Base-by-base conservation (phyloP, 768 basidiomycete genomes). In the Cyclocybe aegerita region DNA sequence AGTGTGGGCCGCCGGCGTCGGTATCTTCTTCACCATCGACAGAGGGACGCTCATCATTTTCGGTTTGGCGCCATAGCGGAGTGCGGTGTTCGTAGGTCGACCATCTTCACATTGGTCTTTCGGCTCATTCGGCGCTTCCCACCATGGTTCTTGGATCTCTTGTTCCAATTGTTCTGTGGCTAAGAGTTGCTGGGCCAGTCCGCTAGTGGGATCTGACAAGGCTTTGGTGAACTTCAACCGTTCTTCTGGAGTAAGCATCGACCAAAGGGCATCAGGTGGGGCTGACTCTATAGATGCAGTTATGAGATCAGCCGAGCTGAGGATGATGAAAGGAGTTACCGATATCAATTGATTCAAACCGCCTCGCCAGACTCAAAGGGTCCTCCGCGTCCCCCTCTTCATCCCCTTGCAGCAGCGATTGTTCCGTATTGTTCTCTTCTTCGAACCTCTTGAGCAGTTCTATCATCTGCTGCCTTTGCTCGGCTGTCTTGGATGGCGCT, bases 401-500 rank as follows among this genome's bases (percentile, higher is more conserved):
- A 2, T 58, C 58, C 11, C 63, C 65, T 2, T 70, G 75, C 9
- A 43, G 42, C 4, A 58, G 43, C 10, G 49, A 10, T 12, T 56
- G 54, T 11, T 78, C 70, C 29, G 73, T 66, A 16, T 65, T 57
- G 10, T 62, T 70, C 43, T 84, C 80, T 45, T 90, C 84, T 52
- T 92, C 89, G 49, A 93, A 86, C 7, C 77, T 81, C 61, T 80
- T 82, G 15, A 93, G 71, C 4, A 93, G 61, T 41, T 84, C 81
- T 59, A 93, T 66, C 79, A 90, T 92, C 53, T 77, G 72, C 40
- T 68, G 63, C 39, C 82, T 74, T 60, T 93, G 89, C 50, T 80
- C 70, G 0, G 70, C 65, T 2, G 77, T 72, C 59, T 78, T 82
- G 4, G 82, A 78, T 3, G 85, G 75, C 32, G 73, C 75, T 0